These are phyloP conservation scores for Marasmius tenuissimus DNA, from an alignment of 1,284 basidiomycete genomes.

Conservation along the genomic window DNA sequence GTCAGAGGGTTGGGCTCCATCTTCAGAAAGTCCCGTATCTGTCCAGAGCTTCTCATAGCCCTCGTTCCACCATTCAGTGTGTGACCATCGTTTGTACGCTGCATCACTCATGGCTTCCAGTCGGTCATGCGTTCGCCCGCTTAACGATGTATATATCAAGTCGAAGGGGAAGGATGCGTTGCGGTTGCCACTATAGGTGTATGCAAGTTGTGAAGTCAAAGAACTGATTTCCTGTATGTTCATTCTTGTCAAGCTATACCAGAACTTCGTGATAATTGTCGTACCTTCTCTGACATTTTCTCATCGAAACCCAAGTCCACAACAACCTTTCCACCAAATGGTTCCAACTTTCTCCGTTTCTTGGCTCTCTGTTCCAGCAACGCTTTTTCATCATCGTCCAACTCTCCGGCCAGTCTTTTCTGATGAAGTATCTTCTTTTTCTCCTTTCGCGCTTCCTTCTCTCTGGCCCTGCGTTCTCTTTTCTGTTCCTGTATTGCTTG, in stretches of 20 bases:
- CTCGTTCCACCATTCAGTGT: slow-evolving; percentile 81
- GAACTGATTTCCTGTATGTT: slow-evolving; percentile 79
- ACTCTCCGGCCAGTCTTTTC: slow-evolving; percentile 55
- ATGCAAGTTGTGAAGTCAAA: slow-evolving; percentile 85
- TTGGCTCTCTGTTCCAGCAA: slow-evolving; percentile 38
- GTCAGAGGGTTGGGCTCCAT: slow-evolving; percentile 12
- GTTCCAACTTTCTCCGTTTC: slow-evolving; percentile 43
- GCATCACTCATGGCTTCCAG: slow-evolving; percentile 71
- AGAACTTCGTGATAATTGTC: slow-evolving; percentile 23
- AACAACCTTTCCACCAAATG: slow-evolving; percentile 77
- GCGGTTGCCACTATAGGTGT: slow-evolving; percentile 87
- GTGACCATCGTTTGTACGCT: slow-evolving; percentile 77
- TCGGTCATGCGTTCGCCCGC: slow-evolving; percentile 66
- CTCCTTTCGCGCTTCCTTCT: slow-evolving; percentile 71
- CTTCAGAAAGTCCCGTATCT: slow-evolving; percentile 10
- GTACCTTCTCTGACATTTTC: slow-evolving; percentile 90
- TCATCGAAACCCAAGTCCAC: slow-evolving; percentile 95
- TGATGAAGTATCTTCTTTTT: slow-evolving; percentile 57
- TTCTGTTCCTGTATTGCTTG: slow-evolving; percentile 69
- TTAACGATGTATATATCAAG: slow-evolving; percentile 79
- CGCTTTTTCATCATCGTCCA: slow-evolving; percentile 45
- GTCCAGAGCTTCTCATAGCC: slow-evolving; percentile 72
- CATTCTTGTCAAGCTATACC: background rate
- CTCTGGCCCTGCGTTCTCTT: slow-evolving; percentile 72
- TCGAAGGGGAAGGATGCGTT: slow-evolving; percentile 70